Evolutionary conservation across 495 filamentous ascomycete genomes (phyloP).

Genomic region (Podospora didyma): DNA sequence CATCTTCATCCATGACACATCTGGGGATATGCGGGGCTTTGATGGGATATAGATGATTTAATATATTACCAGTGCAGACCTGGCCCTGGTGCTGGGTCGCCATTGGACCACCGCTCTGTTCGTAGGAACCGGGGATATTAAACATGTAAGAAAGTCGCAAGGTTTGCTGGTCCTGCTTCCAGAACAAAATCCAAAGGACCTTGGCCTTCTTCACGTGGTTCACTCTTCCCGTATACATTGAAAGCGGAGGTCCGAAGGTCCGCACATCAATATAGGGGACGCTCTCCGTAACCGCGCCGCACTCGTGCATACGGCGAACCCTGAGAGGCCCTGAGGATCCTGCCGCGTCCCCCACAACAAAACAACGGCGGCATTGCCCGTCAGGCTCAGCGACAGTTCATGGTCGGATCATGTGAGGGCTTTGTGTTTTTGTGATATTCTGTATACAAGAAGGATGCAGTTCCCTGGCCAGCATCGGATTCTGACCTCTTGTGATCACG

Average conservation of each 20-base stretch:
- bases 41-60: neutral
- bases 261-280: neutral
- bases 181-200: too few species aligned
- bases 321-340: too few species aligned
- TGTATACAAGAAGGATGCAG: neutral
- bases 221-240: neutral
- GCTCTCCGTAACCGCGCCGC: neutral
- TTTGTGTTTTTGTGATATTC: neutral
- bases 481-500: too few species aligned
- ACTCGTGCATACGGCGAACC: too few species aligned
- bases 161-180: too few species aligned
- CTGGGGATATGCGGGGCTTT: conserved; percentile 2
- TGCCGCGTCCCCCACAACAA: neutral
- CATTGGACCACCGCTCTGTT: neutral
- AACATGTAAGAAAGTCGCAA: neutral
- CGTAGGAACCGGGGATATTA: neutral
- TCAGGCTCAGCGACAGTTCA: too few species aligned
- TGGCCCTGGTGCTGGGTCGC: neutral
- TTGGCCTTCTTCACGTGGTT: too few species aligned
- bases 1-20: too few species aligned
- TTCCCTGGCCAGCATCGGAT: too few species aligned
- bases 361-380: too few species aligned
- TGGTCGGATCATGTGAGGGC: too few species aligned
- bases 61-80: neutral
- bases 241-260: neutral